These are phyloP conservation scores for Pezicula radicicola DNA, from an alignment of 2,329 filamentous ascomycete species.

Conservation along the genomic window DNA sequence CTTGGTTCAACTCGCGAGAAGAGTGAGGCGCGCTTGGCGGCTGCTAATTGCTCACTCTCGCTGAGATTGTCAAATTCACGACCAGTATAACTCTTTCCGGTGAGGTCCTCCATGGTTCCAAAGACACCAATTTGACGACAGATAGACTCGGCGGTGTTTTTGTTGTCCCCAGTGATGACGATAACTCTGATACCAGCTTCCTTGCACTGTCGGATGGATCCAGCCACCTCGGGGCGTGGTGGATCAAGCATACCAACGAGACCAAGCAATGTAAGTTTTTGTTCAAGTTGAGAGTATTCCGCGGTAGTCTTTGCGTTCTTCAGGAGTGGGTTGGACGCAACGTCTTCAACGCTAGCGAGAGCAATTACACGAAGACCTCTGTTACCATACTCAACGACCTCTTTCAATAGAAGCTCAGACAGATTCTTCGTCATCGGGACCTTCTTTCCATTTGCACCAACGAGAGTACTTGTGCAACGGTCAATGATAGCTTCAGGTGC, in stretches of 20 bases:
- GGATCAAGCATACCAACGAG: constrained; percentile 96
- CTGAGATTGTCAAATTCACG: constrained; percentile 88
- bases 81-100: constrained; percentile 91
- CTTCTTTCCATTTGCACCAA: constrained; percentile 76
- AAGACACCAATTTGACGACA: constrained; percentile 97
- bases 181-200: constrained; percentile 94
- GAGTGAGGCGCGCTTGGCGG: constrained; percentile 79
- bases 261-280: constrained; percentile 90
- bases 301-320: constrained; percentile 74
- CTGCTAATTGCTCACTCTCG: constrained; percentile 75
- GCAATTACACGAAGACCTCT: constrained; percentile 92
- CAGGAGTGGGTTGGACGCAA: constrained; percentile 67
- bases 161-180: constrained; percentile 97
- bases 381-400: constrained; percentile 88
- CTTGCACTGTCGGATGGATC: constrained; percentile 84
- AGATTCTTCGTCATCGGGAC: constrained; percentile 71
- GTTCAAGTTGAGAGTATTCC: constrained; percentile 85
- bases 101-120: constrained; percentile 73
- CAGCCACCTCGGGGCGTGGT: constrained; percentile 85
- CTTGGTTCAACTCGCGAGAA: constrained; percentile 95
- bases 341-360: constrained; percentile 77
- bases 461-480: constrained; percentile 78
- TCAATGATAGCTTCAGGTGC: constrained; percentile 93
- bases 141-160: constrained; percentile 95
- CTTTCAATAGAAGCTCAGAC: constrained; percentile 66